Base-by-base conservation (phyloP, 306 rosid species). In the Citrullus mucosospermus region DNA sequence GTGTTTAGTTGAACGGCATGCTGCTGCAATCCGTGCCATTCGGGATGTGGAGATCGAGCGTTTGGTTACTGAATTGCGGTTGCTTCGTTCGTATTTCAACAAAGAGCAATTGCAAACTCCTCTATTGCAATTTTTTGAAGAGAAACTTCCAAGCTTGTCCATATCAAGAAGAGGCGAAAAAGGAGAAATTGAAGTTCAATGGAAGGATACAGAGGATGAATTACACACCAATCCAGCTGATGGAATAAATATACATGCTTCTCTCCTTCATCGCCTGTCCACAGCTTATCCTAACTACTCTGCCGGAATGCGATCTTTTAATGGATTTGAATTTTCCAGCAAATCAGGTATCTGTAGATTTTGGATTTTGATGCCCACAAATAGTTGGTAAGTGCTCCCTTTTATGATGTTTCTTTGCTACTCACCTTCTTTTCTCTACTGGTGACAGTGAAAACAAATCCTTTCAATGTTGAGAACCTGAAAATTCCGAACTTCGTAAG, bases 11-110 rank as follows among this genome's bases (percentile, higher is more conserved):
- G 96, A 88, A 77, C 88, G 89, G 30, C 93, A 91, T 63, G 81
- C 80, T 50, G 79, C 82, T 60, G 93, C 95, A 34, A 88, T 91
- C 78, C 91, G 90, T 83, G 96, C 92, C 75, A 89, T 91, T 79
- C 88, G 95, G 17, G 96, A 95, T 36, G 89, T 92, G 61, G 93
- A 95, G 79, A 80, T 88, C 15, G 88, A 89, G 72, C 92, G 83
- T 77, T 80, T 92, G 80, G 28, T 89, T 78, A 92, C 91, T 5
- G 92, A 89, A 44, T 57, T 95, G 82, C 91, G 82, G 71, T 82
- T 90, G 82, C 84, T 95, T 72, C 89, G 91, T 25, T 87, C 97
- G 1, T 75, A 81, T 83, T 91, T 88, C 82, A 83, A 61, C 72
- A 8, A 81, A 74, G 92, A 95, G 55, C 89, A 95, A 69, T 90